Evolutionary conservation across 768 basidiomycete genomes (phyloP), one percentile per base, ranked within the genome.

Genomic region (Termitomyces sp.): DNA sequence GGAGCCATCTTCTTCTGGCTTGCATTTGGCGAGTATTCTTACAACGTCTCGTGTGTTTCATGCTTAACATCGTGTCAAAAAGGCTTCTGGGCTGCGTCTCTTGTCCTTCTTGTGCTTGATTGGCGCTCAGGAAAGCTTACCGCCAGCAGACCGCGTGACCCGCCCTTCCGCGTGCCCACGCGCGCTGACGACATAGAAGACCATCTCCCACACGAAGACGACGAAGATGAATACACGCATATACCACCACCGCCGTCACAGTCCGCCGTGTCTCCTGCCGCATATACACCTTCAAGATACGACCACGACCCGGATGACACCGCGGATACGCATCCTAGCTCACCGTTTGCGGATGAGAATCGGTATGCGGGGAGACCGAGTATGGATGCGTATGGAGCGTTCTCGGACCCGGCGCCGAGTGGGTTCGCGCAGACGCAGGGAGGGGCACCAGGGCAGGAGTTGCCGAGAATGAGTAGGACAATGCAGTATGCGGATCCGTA

Each of bases 401-500:
- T 94, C 72, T 88, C 86, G 0, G 93, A 94, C 64, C 90, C 91
- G 40, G 82, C 91, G 0, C 91, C 93, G 1, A 82, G 77, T 55
- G 91, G 89, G 23, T 93, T 66, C 77, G 16, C 57, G 16, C 51
- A 57, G 70, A 65, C 77, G 21, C 55, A 39, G 25, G 17, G 47
- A 45, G 40, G 9, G 76, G 80, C 14, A 76, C 80, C 23, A 73
- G 77, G 46, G 69, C 69, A 58, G 76, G 67, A 75, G 32, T 75
- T 72, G 2, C 80, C 82, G 17, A 80, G 84, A 27, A 75, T 94
- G 39, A 94, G 91, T 70, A 74, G 92, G 67, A 95, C 94, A 53
- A 94, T 96, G 93, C 91, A 94, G 68, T 91, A 93, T 64, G 91
- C 91, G 23, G 88, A 94, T 65, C 91, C 91, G 9, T 94, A 93